A percentile compares a stretch with the other conserved stretches of the same genome.
Conservation (phyloP, 305 asterid species). For the Fraxinus sp. region DNA sequence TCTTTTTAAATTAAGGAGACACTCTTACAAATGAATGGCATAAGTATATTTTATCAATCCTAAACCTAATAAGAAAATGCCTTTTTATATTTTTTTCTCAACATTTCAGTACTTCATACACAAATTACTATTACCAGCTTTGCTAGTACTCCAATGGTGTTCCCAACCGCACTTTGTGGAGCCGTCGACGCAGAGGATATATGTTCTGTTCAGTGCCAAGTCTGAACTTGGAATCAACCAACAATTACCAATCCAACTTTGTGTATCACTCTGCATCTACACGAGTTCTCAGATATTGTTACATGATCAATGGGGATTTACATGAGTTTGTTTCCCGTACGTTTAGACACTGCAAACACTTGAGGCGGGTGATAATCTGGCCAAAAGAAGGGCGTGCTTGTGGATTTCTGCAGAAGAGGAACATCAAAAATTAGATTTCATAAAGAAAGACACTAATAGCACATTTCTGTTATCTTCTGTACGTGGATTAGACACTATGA, state of each 20-base stretch:
- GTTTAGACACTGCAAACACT: conserved; percentile 59
- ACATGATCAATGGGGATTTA: conserved; percentile 35
- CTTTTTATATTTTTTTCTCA: conserved; percentile 14
- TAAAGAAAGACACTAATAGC: not conserved
- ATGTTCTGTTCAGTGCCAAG: conserved; percentile 38
- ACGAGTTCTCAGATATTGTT: conserved; percentile 35
- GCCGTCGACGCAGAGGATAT: conserved; percentile 27
- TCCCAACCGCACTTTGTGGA: conserved; percentile 31
- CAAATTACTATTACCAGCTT: conserved; percentile 26
- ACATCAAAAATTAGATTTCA: not conserved
- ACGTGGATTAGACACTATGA: not conserved
- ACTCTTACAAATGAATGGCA: conserved; percentile 26
- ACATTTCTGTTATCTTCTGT: not conserved
- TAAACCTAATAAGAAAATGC: conserved; percentile 20
- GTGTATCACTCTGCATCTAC: conserved; percentile 34
- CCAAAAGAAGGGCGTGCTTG: conserved; percentile 83
- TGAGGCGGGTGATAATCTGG: conserved; percentile 80
- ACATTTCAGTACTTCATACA: conserved; percentile 17
- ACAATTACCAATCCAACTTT: conserved; percentile 55
- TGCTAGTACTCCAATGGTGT: not conserved
- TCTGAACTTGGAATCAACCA: conserved; percentile 74
- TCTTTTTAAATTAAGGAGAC: conserved; percentile 13
- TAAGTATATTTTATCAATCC: conserved; percentile 25
- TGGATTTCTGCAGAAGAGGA: conserved; percentile 56
- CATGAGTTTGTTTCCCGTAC: conserved; percentile 32